Conservation (phyloP, 352 stramenopile genomes). For the Pythium aristosporum region DNA sequence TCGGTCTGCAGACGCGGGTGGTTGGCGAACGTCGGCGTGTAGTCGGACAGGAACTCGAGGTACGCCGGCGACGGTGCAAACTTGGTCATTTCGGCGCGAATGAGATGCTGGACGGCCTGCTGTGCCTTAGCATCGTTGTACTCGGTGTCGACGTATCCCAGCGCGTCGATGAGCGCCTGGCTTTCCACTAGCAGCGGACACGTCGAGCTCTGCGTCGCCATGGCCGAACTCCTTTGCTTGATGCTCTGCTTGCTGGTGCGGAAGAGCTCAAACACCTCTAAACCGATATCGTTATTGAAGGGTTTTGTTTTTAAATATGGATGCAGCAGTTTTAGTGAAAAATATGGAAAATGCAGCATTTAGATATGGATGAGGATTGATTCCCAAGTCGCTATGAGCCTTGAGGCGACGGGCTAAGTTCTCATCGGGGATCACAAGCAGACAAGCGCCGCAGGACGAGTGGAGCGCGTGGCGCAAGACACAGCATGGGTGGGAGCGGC, state of each 20-base stretch:
- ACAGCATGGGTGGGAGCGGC: slow-evolving; percentile 13
- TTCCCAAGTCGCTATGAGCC: slow-evolving; percentile 37
- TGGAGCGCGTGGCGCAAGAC: slow-evolving; percentile 22
- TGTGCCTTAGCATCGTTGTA: slow-evolving; percentile 48
- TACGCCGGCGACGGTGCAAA: slow-evolving; percentile 56
- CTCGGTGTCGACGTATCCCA: slow-evolving; percentile 76
- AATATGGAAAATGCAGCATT: not conserved
- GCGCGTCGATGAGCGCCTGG: slow-evolving; percentile 64
- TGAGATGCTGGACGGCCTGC: slow-evolving; percentile 61
- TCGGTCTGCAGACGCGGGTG: slow-evolving; percentile 59
- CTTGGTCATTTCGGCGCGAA: slow-evolving; percentile 70
- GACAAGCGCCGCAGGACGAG: not conserved
- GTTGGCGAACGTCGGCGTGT: slow-evolving; percentile 52
- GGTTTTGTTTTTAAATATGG: slow-evolving; percentile 6
- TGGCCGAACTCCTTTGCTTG: not conserved
- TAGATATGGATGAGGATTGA: slow-evolving; percentile 46
- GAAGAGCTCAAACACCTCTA: not conserved
- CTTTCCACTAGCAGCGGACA: slow-evolving; percentile 63
- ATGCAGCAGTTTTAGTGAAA: not conserved
- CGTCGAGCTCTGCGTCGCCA: slow-evolving; percentile 32
- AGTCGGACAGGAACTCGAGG: slow-evolving; percentile 60
- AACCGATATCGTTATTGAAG: slow-evolving; percentile 3
- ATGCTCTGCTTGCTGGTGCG: not conserved
- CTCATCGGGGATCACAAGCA: slow-evolving; percentile 39
- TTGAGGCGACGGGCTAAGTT: slow-evolving; percentile 49